Percentiles rank a stretch among this genome's conserved stretches.
Evolutionary conservation across 2,329 filamentous ascomycete species (phyloP).

Genomic region (Chrysosporium queenslandicum): DNA sequence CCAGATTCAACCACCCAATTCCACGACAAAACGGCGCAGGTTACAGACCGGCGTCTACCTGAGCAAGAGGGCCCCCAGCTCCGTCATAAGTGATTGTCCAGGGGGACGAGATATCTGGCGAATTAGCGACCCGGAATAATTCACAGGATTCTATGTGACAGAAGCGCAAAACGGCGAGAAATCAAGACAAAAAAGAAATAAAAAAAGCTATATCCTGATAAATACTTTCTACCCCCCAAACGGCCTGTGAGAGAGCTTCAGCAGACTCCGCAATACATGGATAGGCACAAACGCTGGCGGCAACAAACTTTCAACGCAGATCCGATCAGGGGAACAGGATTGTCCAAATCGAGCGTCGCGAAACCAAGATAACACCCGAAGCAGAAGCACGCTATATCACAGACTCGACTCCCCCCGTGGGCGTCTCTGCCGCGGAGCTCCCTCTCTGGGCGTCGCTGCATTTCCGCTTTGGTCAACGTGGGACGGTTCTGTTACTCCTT

Average conservation of each 20-base stretch:
- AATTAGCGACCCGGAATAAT: background rate
- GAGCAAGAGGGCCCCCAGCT: background rate
- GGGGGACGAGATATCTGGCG: background rate
- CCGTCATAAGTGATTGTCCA: background rate
- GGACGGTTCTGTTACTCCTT: slow-evolving; percentile 6
- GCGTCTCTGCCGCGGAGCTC: slow-evolving; percentile 4
- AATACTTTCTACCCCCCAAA: too few relatives aligned
- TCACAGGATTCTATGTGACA: background rate
- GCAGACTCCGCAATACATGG: slow-evolving; percentile 4
- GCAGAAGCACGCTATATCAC: background rate
- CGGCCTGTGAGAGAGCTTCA: background rate
- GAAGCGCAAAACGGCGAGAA: too few relatives aligned
- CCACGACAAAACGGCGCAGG: background rate
- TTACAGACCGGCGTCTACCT: background rate
- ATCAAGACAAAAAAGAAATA: too few relatives aligned
- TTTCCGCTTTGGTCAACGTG: slow-evolving; percentile 7
- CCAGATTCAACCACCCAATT: background rate
- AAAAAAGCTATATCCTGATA: too few relatives aligned
- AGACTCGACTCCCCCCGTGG: background rate
- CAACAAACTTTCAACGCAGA: slow-evolving; percentile 10
- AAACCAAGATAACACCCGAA: slow-evolving; percentile 7
- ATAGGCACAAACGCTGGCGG: slow-evolving; percentile 12
- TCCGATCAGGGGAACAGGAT: slow-evolving; percentile 6
- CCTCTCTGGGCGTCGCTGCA: background rate
- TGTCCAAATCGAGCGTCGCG: slow-evolving; percentile 11